Conservation (phyloP, 2,329 filamentous ascomycete genomes). For the Cladosporium sp. region DNA sequence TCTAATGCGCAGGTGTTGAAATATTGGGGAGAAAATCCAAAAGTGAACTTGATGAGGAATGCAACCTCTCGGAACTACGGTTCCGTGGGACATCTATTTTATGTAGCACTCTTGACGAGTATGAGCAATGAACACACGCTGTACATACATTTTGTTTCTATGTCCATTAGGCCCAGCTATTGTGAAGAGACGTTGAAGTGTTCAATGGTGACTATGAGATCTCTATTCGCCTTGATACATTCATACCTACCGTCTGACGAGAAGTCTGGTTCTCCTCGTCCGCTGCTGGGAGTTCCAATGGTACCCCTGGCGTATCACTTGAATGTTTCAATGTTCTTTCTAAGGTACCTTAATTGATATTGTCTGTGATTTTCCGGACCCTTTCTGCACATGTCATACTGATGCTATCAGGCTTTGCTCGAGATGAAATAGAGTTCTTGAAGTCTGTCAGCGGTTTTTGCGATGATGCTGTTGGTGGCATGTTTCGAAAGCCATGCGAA, state of each 20-base stretch:
- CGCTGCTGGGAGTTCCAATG: not conserved
- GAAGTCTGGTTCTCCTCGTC: not conserved
- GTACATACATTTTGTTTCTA: not conserved
- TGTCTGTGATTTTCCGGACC: not conserved
- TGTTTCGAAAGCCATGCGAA: not conserved
- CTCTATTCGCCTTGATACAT: no score
- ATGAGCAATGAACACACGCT: constrained; percentile 15
- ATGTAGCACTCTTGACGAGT: constrained; percentile 7
- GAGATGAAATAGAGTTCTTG: not conserved
- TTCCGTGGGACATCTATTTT: not conserved
- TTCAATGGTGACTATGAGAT: not conserved
- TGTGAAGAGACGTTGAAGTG: not conserved
- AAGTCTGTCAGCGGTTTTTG: not conserved
- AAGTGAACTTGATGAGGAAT: constrained; percentile 7
- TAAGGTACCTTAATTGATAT: not conserved
- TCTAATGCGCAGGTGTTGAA: constrained; percentile 6
- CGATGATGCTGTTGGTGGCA: not conserved
- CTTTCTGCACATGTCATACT: not conserved
- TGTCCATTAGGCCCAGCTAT: not conserved
- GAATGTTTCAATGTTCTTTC: not conserved
- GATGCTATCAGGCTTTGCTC: not conserved
- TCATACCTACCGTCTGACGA: no score
- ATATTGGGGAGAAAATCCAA: constrained; percentile 3
- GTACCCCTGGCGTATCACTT: not conserved
- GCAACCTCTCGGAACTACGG: not conserved